Conservation (phyloP, 2,329 filamentous ascomycete species). For the Aspergillus sp. region DNA sequence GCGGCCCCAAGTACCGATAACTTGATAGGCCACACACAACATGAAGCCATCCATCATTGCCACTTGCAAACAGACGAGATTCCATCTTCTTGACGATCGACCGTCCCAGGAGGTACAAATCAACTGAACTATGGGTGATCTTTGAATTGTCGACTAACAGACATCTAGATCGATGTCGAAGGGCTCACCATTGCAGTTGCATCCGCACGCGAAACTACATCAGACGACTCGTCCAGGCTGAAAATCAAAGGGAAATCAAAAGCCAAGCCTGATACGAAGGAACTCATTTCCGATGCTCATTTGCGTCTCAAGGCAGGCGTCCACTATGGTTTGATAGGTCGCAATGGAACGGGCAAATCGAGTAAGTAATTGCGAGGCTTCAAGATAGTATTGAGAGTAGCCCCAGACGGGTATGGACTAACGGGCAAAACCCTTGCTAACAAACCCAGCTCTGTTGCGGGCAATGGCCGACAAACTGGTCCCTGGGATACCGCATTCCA, state of each 20-base stretch:
- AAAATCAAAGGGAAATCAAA: constrained; percentile 48
- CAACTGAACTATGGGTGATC: background rate
- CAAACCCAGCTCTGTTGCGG: constrained; percentile 60
- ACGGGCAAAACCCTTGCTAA: background rate
- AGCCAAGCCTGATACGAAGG: constrained; percentile 51
- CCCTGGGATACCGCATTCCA: constrained; percentile 68
- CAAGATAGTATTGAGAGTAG: background rate
- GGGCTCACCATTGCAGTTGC: constrained; percentile 69
- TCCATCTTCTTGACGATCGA: constrained; percentile 58
- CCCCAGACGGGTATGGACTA: background rate
- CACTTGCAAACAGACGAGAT: constrained; percentile 66
- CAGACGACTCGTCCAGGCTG: constrained; percentile 20
- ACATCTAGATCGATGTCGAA: constrained; percentile 63
- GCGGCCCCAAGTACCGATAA: too few relatives aligned
- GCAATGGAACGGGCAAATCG: constrained; percentile 82
- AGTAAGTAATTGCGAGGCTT: constrained; percentile 46
- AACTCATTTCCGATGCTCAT: constrained; percentile 69
- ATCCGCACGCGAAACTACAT: constrained; percentile 16
- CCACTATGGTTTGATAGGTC: constrained; percentile 74
- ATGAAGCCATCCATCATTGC: constrained; percentile 49
- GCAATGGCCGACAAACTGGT: constrained; percentile 77
- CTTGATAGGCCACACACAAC: background rate
- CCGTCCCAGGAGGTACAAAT: constrained; percentile 51
- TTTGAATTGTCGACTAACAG: background rate
- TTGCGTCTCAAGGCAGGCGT: constrained; percentile 70